These are phyloP conservation scores for Tylopilus felleus DNA, from an alignment of 768 basidiomycete species.

Conservation along the genomic window DNA sequence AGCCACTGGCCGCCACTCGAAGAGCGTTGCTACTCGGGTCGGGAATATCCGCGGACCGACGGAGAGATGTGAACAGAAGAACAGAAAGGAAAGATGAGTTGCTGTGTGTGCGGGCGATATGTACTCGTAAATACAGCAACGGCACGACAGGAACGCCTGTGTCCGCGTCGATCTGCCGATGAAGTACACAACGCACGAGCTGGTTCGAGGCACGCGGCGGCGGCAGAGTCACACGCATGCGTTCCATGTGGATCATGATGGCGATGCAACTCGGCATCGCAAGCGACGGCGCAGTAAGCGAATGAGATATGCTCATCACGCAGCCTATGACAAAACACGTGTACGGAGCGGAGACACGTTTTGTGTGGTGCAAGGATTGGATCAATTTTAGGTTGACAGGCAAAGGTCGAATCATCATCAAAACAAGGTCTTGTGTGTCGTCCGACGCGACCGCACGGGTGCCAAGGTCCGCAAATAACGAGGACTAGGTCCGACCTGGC, in stretches of 20 bases:
- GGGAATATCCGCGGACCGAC: conserved; percentile 1
- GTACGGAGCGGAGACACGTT: no score
- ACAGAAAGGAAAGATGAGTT: not conserved
- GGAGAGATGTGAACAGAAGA: not conserved
- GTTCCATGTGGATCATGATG: not conserved
- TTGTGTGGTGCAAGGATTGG: not conserved
- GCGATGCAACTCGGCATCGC: not conserved
- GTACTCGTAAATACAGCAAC: no score
- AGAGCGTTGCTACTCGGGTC: conserved; percentile 2
- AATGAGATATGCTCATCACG: not conserved
- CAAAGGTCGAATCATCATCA: not conserved
- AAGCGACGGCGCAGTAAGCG: not conserved
- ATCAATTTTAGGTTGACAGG: not conserved
- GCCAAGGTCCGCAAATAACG: not conserved
- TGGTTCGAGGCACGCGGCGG: no score
- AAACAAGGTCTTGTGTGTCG: not conserved
- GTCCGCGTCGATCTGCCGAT: no score
- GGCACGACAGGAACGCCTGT: no score
- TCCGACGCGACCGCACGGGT: not conserved
- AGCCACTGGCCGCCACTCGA: no score
- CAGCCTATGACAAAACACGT: no score
- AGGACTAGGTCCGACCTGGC: not conserved
- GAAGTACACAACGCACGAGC: no score
- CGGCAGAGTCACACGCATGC: not conserved
- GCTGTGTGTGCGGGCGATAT: no score